Conservation (phyloP, 2,329 filamentous ascomycete genomes). For the Trichoderma koningii region DNA sequence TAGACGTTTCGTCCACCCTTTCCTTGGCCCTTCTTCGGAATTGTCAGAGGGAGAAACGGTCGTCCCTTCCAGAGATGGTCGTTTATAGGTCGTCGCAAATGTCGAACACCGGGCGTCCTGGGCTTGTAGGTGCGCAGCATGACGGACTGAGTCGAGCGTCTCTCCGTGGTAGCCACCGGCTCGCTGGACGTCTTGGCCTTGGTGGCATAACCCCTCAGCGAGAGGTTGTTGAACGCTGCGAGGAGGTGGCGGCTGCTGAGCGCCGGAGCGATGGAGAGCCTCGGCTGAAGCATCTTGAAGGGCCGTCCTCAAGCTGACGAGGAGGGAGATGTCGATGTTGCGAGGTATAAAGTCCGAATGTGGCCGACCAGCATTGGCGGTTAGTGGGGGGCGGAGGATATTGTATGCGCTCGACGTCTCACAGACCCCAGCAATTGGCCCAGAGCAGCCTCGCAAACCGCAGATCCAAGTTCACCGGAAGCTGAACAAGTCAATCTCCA, state of each 20-base stretch:
- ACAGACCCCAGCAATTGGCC: slow-evolving; percentile 19
- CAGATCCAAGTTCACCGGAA: not conserved
- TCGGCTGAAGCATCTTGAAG: slow-evolving; percentile 38
- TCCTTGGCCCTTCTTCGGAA: slow-evolving; percentile 86
- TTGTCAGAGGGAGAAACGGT: slow-evolving; percentile 79
- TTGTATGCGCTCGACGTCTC: not conserved
- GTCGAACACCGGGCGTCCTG: slow-evolving; percentile 86
- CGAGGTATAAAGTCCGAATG: slow-evolving; percentile 7
- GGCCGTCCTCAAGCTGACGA: not conserved
- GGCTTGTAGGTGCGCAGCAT: slow-evolving; percentile 86
- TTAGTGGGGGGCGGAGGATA: not conserved
- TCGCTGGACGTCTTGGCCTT: slow-evolving; percentile 34
- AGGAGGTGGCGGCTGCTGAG: slow-evolving; percentile 38
- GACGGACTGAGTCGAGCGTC: slow-evolving; percentile 40
- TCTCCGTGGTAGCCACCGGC: slow-evolving; percentile 31
- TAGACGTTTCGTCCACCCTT: slow-evolving; percentile 91
- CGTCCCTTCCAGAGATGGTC: slow-evolving; percentile 96
- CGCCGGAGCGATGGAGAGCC: slow-evolving; percentile 36
- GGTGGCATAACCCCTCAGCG: slow-evolving; percentile 40
- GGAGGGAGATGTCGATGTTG: not conserved
- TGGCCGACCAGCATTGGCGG: slow-evolving; percentile 11
- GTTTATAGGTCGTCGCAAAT: slow-evolving; percentile 89
- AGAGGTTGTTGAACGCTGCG: slow-evolving; percentile 33
- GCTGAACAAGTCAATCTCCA: slow-evolving; percentile 10
- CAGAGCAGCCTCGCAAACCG: slow-evolving; percentile 12